Conservation (phyloP, 305 asterid genomes). For the Stenogyne calaminthoides region DNA sequence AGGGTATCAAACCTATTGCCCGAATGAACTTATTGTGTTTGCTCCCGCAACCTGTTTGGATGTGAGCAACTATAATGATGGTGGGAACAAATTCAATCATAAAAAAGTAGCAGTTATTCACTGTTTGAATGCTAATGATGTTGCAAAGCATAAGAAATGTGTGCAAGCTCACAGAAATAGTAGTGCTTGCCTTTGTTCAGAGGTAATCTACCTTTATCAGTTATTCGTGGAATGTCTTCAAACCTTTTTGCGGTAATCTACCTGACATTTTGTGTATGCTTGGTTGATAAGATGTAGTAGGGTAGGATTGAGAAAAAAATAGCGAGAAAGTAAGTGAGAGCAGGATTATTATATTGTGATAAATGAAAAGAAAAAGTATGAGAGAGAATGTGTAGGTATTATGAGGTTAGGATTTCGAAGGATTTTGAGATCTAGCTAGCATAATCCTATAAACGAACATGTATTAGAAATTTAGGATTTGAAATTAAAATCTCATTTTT, state of each 20-base stretch:
- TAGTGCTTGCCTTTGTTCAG: conserved; percentile 63
- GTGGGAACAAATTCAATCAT: conserved; percentile 30
- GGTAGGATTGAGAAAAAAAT: no score
- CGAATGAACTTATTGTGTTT: conserved; percentile 64
- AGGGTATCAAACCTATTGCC: conserved; percentile 56
- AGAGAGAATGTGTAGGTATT: no score
- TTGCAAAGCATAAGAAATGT: conserved; percentile 67
- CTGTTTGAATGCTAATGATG: conserved; percentile 74
- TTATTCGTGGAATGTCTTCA: conserved; percentile 9
- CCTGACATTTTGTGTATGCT: conserved; percentile 7
- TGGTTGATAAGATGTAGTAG: no score
- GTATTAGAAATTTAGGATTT: no score
- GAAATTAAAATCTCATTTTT: no score
- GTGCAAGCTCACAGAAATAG: conserved; percentile 29
- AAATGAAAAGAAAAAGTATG: no score
- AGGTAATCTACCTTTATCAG: conserved; percentile 42
- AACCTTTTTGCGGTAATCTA: conserved; percentile 2
- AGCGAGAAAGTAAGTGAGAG: no score
- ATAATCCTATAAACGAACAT: no score
- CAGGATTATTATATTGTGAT: no score
- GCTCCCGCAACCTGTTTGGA: conserved; percentile 48
- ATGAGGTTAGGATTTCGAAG: no score
- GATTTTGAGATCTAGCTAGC: no score
- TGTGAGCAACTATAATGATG: conserved; percentile 32
- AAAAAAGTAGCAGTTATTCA: conserved; percentile 35